phyloP scores from a whole-genome alignment of 306 rosid genomes.

The Quercus dentata region DNA sequence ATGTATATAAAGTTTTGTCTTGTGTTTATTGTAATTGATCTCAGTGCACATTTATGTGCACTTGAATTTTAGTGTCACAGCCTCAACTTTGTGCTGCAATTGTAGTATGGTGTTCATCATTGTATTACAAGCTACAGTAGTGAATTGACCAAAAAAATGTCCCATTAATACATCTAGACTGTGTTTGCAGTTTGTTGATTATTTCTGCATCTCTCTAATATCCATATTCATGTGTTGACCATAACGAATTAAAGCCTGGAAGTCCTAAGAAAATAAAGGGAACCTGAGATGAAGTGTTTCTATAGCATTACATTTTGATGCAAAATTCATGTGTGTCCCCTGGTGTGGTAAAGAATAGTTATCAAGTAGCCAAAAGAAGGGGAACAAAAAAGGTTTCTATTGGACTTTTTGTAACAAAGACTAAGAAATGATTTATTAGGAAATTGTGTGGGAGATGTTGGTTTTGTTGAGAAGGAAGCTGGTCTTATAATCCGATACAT shows the following conservation, averaged over 20 bases:
- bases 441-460: slow-evolving; percentile 56
- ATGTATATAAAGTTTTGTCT: background rate
- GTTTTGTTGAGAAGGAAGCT: slow-evolving; percentile 40
- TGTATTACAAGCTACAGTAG: background rate
- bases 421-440: slow-evolving; percentile 54
- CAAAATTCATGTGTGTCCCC: slow-evolving; percentile 46
- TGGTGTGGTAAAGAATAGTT: slow-evolving; percentile 37
- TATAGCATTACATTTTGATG: slow-evolving; percentile 62
- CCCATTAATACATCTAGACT: background rate
- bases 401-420: slow-evolving; percentile 70
- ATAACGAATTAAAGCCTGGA: slow-evolving; percentile 46
- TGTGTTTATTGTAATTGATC: no score
- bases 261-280: slow-evolving; percentile 45
- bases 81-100: background rate
- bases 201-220: background rate
- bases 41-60: no score
- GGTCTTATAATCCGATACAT: no score
- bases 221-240: slow-evolving; percentile 33
- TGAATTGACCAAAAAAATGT: background rate
- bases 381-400: slow-evolving; percentile 40
- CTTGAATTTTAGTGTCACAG: background rate
- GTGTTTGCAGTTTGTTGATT: background rate
- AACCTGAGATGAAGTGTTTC: slow-evolving; percentile 59
- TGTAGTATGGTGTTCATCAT: no score
- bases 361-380: slow-evolving; percentile 44